Evolutionary conservation across 495 filamentous ascomycete genomes (phyloP).

Genomic region (Terfezia claveryi): DNA sequence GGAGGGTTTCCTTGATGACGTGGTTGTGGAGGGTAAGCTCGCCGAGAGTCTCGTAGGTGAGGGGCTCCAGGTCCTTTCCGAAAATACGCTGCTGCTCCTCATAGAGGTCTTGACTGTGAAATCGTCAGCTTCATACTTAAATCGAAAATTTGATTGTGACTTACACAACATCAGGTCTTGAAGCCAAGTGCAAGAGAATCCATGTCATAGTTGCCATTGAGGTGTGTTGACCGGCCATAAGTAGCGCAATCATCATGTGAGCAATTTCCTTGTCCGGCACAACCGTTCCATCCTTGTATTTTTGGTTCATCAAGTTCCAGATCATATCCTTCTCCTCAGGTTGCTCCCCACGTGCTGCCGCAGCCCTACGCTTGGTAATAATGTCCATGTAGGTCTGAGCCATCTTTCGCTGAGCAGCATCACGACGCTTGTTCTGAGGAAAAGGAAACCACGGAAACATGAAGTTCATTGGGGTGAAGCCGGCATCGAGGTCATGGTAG

Average conservation of each 20-base stretch:
- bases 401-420: constrained; percentile 52
- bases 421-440: constrained; percentile 59
- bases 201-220: constrained; percentile 61
- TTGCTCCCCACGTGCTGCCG: background rate
- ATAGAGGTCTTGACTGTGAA: constrained; percentile 32
- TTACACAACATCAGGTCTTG: constrained; percentile 47
- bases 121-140: background rate
- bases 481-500: constrained; percentile 66
- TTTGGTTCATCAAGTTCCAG: constrained; percentile 57
- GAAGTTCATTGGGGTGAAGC: constrained; percentile 69
- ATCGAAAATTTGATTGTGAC: background rate
- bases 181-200: constrained; percentile 61
- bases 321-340: constrained; percentile 45
- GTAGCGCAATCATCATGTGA: constrained; percentile 77
- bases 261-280: constrained; percentile 64
- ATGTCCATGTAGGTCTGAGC: constrained; percentile 57
- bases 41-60: constrained; percentile 43
- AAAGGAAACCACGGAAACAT: constrained; percentile 71
- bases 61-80: constrained; percentile 37
- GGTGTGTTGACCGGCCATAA: constrained; percentile 81
- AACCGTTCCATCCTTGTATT: constrained; percentile 48
- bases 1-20: constrained; percentile 60
- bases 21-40: constrained; percentile 46
- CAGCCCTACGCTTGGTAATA: constrained; percentile 39
- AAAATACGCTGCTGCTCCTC: constrained; percentile 45